Base-by-base conservation (phyloP, 805 yeast species). In the Cyberlindnera misumaiensis region DNA sequence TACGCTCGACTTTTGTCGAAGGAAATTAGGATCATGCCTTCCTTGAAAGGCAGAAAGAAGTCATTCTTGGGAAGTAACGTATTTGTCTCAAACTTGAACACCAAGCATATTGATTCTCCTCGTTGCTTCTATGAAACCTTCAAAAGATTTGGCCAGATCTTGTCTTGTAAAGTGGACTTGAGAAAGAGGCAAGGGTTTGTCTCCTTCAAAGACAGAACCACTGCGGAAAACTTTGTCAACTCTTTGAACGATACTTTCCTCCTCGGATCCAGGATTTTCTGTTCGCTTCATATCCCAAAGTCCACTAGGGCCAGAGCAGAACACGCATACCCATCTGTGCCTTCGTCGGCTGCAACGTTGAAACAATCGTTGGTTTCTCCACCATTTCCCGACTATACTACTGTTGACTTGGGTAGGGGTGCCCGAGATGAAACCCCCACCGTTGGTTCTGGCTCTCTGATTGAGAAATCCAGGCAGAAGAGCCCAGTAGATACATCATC, bases 21-120 rank as follows among this genome's bases (percentile, higher is more conserved):
- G 17, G 80, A 73, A 42, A 63, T 75, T 15, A 60, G 79, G 49
- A 73, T 75, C 16, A 72, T 75, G 79, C 76, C 74, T 4, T 72
- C 78, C 0, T 44, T 73, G 36, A 66, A 76, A 46, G 72, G 73
- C 33, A 63, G 62, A 42, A 68, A 65, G 30, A 56, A 54, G 36
- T 16, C 34, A 3, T 51, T 49, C 34, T 50, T 70, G 29, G 78
- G 78, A 1, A 67, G 75, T 1, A 75, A 75, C 44, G 68, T 75
- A 0, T 71, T 72, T 40, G 58, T 75, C 39, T 62, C 75, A 5
- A 69, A 72, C 37, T 54, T 75, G 30, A 51, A 61, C 22, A 37
- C 46, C 1, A 31, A 28, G 5, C 31, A 37, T 20, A 43, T 48
- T 11, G 46, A 68, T 28, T 64, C 77, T 0, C 66, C 73, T 18